A percentile compares a stretch with the other conserved stretches of the same genome.
These are phyloP conservation scores for Sporothrix mexicana DNA, from an alignment of 2,329 filamentous ascomycete species.

Conservation along the genomic window DNA sequence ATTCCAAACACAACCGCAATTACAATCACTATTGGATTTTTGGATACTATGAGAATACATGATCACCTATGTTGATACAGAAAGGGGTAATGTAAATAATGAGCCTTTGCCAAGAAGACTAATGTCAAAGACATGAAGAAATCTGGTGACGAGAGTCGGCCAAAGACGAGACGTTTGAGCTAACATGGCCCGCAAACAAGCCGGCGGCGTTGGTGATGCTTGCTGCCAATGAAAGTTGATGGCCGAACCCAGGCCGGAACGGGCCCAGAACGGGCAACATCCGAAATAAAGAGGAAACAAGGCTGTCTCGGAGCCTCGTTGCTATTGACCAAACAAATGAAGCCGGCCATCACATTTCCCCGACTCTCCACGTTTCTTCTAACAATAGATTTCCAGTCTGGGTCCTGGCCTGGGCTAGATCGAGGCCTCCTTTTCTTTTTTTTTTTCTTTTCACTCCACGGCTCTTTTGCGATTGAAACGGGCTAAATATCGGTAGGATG, in stretches of 20 bases:
- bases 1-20: background rate
- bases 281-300: slow-evolving; percentile 3
- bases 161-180: background rate
- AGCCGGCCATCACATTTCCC: background rate
- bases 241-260: background rate
- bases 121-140: too few relatives aligned
- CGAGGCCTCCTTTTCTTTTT: background rate
- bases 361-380: slow-evolving; percentile 7
- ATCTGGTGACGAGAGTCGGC: background rate
- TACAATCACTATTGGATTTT: too few relatives aligned
- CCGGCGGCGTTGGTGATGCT: too few relatives aligned
- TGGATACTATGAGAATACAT: background rate
- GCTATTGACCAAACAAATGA: background rate
- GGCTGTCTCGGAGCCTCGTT: slow-evolving; percentile 16
- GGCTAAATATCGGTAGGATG: background rate
- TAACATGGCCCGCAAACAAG: background rate
- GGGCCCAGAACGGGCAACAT: background rate
- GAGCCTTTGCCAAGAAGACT: too few relatives aligned
- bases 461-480: background rate
- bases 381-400: slow-evolving; percentile 11
- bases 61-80: background rate
- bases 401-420: background rate
- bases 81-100: background rate
- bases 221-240: background rate
- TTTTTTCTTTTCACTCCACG: too few relatives aligned